Conservation (phyloP, 2,329 filamentous ascomycete genomes). For the Clarireedia paspali region DNA sequence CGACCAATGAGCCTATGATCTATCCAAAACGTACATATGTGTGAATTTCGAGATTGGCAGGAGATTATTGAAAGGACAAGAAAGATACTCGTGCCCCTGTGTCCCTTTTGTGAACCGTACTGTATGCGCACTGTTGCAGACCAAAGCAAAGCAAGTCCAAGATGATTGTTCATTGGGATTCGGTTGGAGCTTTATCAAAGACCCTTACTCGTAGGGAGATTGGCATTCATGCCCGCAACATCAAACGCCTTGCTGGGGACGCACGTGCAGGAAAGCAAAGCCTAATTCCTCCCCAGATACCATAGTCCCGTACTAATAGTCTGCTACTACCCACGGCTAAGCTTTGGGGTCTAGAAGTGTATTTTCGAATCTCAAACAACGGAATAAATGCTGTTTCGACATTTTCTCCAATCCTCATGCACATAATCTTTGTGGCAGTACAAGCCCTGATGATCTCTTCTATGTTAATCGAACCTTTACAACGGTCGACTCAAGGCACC, state of each 20-base stretch:
- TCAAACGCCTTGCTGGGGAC: no score
- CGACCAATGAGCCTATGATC: background rate
- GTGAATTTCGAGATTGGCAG: background rate
- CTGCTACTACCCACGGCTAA: background rate
- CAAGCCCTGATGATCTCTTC: background rate
- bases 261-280: no score
- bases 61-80: background rate
- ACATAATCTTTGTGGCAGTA: background rate
- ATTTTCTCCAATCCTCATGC: background rate
- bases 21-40: background rate
- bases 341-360: background rate
- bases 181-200: background rate
- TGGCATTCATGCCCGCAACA: no score
- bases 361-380: no score
- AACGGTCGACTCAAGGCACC: conserved; percentile 1
- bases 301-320: no score
- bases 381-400: no score
- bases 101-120: background rate
- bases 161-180: background rate
- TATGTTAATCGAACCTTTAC: background rate
- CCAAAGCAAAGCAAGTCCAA: background rate
- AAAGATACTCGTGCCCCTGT: background rate
- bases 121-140: background rate
- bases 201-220: no score
- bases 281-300: no score